Evolutionary conservation across 306 rosid species (phyloP).

Genomic region (Bauhinia variegata): DNA sequence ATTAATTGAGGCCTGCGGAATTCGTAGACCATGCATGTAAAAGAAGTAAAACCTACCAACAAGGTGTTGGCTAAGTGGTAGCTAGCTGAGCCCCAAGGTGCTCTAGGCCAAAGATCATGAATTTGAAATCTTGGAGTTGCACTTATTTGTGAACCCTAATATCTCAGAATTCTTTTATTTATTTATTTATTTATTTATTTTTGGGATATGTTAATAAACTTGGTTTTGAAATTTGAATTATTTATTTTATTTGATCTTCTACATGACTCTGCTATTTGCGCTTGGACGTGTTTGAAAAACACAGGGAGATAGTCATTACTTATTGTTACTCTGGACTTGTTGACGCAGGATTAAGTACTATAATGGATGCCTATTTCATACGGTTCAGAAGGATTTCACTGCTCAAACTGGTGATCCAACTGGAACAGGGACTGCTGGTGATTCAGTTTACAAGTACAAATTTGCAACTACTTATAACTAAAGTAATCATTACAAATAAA

Average conservation of each 20-base stretch:
- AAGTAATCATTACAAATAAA: neutral
- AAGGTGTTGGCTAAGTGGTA: no score
- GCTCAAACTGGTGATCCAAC: slow-evolving; percentile 98
- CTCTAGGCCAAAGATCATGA: no score
- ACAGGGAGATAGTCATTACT: no score
- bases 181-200: neutral
- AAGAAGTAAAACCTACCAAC: no score
- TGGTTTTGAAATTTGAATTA: no score
- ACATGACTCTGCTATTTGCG: neutral
- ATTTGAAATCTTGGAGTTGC: no score
- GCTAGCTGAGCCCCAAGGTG: no score
- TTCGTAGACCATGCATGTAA: no score
- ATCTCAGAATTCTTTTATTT: neutral
- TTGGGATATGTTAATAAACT: neutral
- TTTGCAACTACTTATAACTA: neutral
- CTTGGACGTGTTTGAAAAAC: no score
- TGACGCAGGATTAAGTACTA: slow-evolving; percentile 75
- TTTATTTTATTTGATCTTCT: neutral
- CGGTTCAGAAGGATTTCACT: slow-evolving; percentile 86
- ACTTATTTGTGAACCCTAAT: no score
- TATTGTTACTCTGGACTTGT: slow-evolving; percentile 23
- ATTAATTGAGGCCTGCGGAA: no score
- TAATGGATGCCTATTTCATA: slow-evolving; percentile 86
- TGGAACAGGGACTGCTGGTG: slow-evolving; percentile 75
- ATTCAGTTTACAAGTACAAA: slow-evolving; percentile 75